phyloP scores from a whole-genome alignment of 169 alveolate species.

The Miamiensis avidus region DNA sequence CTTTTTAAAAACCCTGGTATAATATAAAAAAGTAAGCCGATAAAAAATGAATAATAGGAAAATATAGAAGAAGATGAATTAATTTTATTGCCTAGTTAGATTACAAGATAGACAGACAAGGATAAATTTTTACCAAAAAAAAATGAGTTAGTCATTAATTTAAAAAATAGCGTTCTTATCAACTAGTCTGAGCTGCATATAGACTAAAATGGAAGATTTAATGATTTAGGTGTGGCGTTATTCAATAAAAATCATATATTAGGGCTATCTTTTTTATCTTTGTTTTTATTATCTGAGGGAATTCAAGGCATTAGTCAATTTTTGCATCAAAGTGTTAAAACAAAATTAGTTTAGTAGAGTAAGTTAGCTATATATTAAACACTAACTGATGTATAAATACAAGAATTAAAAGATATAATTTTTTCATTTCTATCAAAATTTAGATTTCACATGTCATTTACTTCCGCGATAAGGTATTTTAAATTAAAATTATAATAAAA shows the following conservation, averaged over 20 bases:
- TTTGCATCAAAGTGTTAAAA: background rate
- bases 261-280: background rate
- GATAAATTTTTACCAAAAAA: background rate
- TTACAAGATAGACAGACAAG: background rate
- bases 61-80: too few relatives aligned
- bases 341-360: background rate
- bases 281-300: background rate
- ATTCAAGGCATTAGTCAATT: background rate
- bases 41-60: too few relatives aligned
- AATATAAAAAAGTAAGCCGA: too few relatives aligned
- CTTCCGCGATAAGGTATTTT: background rate
- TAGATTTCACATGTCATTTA: background rate
- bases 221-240: background rate
- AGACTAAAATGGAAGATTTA: background rate
- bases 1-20: too few relatives aligned
- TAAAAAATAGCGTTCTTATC: too few relatives aligned
- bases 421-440: too few relatives aligned
- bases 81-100: too few relatives aligned
- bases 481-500: too few relatives aligned
- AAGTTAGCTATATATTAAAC: background rate
- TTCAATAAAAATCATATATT: background rate
- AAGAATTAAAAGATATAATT: background rate
- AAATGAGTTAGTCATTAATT: background rate
- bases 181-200: background rate
- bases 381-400: background rate